A percentile compares a stretch with the other conserved stretches of the same genome.
These are phyloP conservation scores for Fusarium vanettenii DNA, from an alignment of 2,329 filamentous ascomycete species.

Conservation along the genomic window DNA sequence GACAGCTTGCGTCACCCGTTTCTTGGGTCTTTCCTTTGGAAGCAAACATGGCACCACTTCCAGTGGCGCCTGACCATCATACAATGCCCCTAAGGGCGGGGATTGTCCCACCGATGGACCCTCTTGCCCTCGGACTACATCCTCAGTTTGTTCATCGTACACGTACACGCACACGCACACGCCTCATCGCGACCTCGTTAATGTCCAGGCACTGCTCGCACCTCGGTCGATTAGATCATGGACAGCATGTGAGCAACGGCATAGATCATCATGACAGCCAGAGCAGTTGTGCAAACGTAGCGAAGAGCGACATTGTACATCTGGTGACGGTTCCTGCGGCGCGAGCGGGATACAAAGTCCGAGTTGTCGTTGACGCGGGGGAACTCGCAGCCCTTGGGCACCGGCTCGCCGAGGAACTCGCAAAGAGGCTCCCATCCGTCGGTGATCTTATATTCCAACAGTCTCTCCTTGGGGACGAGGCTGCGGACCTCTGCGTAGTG, in stretches of 20 bases:
- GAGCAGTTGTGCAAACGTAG: slow-evolving; percentile 32
- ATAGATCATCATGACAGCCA: slow-evolving; percentile 24
- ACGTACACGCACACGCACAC: background rate
- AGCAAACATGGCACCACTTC: background rate
- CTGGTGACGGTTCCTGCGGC: slow-evolving; percentile 49
- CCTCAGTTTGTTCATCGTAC: background rate
- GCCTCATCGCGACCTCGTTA: background rate
- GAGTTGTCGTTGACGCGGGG: slow-evolving; percentile 51
- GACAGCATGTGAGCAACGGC: slow-evolving; percentile 6
- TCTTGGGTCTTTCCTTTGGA: background rate
- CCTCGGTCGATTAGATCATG: slow-evolving; percentile 8
- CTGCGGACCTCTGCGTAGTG: slow-evolving; percentile 51
- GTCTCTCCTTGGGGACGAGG: slow-evolving; percentile 45
- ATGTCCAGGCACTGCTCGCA: no score
- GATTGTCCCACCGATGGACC: background rate
- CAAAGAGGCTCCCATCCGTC: slow-evolving; percentile 54
- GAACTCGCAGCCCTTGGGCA: slow-evolving; percentile 50
- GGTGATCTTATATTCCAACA: slow-evolving; percentile 50
- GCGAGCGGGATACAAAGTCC: slow-evolving; percentile 49
- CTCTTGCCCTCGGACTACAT: background rate
- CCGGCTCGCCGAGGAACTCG: slow-evolving; percentile 44
- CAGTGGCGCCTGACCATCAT: background rate
- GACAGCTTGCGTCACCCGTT: no score
- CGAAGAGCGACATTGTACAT: slow-evolving; percentile 49
- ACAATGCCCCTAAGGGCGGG: background rate